Base-by-base conservation (phyloP, 371 early-diverging fungal genomes). In the Nematocida sp. region DNA sequence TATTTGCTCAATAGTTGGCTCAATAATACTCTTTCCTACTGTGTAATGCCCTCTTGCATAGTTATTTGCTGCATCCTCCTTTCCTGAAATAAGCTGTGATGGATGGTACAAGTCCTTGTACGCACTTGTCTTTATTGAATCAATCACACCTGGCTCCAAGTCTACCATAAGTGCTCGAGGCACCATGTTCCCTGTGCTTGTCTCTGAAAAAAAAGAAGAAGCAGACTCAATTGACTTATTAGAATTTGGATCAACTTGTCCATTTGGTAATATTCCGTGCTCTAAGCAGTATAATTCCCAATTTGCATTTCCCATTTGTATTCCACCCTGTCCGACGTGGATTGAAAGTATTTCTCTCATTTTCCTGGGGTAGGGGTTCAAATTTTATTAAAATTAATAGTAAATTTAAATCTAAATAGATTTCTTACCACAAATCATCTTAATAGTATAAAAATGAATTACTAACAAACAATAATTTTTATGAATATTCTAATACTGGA, bases 41-140 rank as follows among this genome's bases (percentile, higher is more conserved):
- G 97, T 96, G 91, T 96, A 97, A 90, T 97, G 95, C 86, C 97
- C 97, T 91, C 96, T 92, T 66, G 97, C 97, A 87, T 95, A 97
- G 92, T 96, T 96, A 91, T 97, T 96, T 86, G 96, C 97, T 46
- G 97, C 97, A 89, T 95, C 96, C 89, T 95, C 96, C 90, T 95
- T 95, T 85, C 96, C 96, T 82, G 92, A 92, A 89, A 97, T 95
- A 86, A 97, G 90, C 90, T 94, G 94, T 86, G 94, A 93, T 73
- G 99, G 99, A 90, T 96, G 97, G 91, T 94, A 98, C 69, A 97
- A 89, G 85, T 93, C 92, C 44, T 93, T 91, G 90, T 95, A 97
- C 85, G 93, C 90, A 83, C 95, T 93, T 83, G 90, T 92, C 84
- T 95, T 93, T 82, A 97, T 94, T 86, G 94, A 93, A 84, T 95